Evolutionary conservation across 768 basidiomycete species (phyloP).

Genomic region (Antrodiella citrinella): DNA sequence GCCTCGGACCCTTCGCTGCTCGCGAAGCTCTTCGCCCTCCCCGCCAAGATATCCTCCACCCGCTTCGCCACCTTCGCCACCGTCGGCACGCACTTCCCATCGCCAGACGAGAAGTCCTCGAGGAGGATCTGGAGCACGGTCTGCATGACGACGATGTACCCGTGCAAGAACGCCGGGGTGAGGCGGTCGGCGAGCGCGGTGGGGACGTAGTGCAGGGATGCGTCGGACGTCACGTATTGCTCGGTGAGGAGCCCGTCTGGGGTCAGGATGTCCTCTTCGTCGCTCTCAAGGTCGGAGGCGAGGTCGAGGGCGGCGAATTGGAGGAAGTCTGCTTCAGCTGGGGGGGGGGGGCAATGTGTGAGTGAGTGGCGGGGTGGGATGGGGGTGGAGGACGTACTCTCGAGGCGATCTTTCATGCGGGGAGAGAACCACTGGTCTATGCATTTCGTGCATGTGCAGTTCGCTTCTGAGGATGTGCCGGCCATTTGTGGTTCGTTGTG

Average conservation of each 20-base stretch:
- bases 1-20: background rate
- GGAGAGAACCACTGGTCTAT: constrained; percentile 20
- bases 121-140: constrained; percentile 15
- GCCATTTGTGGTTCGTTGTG: background rate
- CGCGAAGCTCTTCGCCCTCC: background rate
- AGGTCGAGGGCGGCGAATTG: constrained; percentile 3
- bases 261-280: constrained; percentile 4
- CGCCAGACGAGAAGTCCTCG: background rate
- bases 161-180: constrained; percentile 20
- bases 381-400: constrained; percentile 11
- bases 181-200: constrained; percentile 7
- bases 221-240: constrained; percentile 3
- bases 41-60: background rate
- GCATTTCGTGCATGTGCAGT: constrained; percentile 17
- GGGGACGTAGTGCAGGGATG: constrained; percentile 9
- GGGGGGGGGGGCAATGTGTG: no score
- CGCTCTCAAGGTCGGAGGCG: constrained; percentile 1
- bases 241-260: constrained; percentile 3
- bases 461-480: background rate
- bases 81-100: constrained; percentile 12
- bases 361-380: constrained; percentile 4
- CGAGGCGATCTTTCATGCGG: constrained; percentile 17
- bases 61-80: constrained; percentile 6
- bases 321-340: constrained; percentile 10
- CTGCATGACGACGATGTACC: constrained; percentile 20